Conservation (phyloP, 2,329 filamentous ascomycete species). For the Thelonectria blattea region DNA sequence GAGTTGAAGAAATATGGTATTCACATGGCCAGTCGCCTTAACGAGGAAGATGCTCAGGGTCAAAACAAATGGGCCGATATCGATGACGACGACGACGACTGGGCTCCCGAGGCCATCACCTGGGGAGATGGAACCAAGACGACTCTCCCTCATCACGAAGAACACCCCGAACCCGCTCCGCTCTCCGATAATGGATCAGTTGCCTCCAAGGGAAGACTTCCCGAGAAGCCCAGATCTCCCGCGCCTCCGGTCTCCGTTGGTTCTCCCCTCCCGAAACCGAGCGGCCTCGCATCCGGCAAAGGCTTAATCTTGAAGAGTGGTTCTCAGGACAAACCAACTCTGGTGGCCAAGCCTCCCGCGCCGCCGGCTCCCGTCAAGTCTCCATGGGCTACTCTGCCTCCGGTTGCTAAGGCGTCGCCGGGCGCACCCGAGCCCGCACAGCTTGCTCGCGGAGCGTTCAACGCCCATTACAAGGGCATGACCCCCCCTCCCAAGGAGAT, state of each 20-base stretch:
- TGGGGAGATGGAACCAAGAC: constrained; percentile 91
- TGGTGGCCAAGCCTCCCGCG: constrained; percentile 74
- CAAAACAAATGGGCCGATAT: constrained; percentile 90
- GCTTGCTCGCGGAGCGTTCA: constrained; percentile 55
- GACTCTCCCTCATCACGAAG: constrained; percentile 69
- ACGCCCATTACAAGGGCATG: constrained; percentile 62
- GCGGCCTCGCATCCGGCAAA: constrained; percentile 59
- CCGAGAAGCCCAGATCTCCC: constrained; percentile 55
- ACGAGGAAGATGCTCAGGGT: constrained; percentile 74
- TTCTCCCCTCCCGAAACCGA: constrained; percentile 52
- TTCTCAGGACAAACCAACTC: constrained; percentile 70
- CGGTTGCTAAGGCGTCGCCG: constrained; percentile 81
- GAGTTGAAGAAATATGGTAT: constrained; percentile 88
- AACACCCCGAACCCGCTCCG: constrained; percentile 43
- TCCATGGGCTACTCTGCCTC: constrained; percentile 87
- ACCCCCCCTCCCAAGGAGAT: constrained; percentile 74
- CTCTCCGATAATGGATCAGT: constrained; percentile 36
- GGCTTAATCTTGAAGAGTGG: constrained; percentile 70
- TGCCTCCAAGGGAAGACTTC: constrained; percentile 29
- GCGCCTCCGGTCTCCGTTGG: constrained; percentile 43
- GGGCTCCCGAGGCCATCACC: constrained; percentile 83
- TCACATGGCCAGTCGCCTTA: constrained; percentile 79
- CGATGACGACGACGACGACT: constrained; percentile 87
- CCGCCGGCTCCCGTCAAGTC: constrained; percentile 79
- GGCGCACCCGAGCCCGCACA: constrained; percentile 59